Evolutionary conservation across 768 basidiomycete species (phyloP), one percentile per base, ranked within the genome.

Genomic region (Tephrocybe sp.): DNA sequence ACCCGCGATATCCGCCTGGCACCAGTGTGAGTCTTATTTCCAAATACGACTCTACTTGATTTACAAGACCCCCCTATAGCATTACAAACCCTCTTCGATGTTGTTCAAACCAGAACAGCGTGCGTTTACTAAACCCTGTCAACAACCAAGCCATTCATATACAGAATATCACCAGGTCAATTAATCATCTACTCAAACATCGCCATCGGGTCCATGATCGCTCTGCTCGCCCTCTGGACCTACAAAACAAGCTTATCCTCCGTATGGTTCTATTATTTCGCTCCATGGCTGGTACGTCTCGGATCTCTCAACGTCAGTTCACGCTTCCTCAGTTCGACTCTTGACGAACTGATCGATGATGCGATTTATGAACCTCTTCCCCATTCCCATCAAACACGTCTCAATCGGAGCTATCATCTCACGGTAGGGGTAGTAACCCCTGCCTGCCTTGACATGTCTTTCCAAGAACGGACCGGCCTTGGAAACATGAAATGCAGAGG

Each of bases 21-120:
- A 77, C 76, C 3, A 76, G 72, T 42, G 75, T 76, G 58, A 57
- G 71, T 64, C 30, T 37, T 29, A 16, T 25, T 30, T 42, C 44
- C 50, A 27, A 40, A 46, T 44, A 47, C 33, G 33, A 41, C n/a
- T 29, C 37, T 19, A 37, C 23, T 34, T 40, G 25, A 50, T 47
- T 46, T 37, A 31, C 29, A 27, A 25, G 25, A 38, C 31, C 33
- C n/a, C 25, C 21, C 3, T 21, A 24, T 45, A 76, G 75, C 75
- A 77, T 51, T 77, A 69, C 55, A 58, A 57, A 24, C 74, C 75
- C 7, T 69, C 68, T 11, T 75, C 76, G 4, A 57, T 61, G 45
- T 59, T 80, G 10, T 80, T 79, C 60, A 71, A 67, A 47, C 70
- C 75, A 5, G 67, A 71, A 48, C 69, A 80, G 53, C 66, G 77